Conservation (phyloP, 192 early-diverging fungal species). For the Mortierella antarctica region DNA sequence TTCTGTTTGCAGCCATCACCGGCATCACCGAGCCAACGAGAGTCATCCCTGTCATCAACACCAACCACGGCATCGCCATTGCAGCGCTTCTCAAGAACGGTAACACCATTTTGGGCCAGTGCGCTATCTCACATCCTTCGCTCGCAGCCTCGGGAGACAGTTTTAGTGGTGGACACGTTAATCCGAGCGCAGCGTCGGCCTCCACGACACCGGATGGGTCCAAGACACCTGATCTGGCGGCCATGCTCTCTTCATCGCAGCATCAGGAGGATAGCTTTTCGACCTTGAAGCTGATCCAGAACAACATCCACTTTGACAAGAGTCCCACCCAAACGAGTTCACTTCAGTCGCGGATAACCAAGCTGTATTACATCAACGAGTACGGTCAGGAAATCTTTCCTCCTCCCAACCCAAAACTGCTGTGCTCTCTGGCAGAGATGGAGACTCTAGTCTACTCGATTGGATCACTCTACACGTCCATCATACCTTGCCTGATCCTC, state of each 20-base stretch:
- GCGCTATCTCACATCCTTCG: conserved; percentile 81
- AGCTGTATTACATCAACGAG: conserved; percentile 78
- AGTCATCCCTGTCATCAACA: conserved; percentile 77
- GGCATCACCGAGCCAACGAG: conserved; percentile 70
- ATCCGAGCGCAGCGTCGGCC: conserved; percentile 11
- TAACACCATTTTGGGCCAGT: conserved; percentile 72
- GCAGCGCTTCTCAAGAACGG: conserved; percentile 76
- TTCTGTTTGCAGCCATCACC: conserved; percentile 77
- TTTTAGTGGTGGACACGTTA: conserved; percentile 21
- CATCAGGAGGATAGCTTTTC: conserved; percentile 48
- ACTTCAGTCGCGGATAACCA: conserved; percentile 60
- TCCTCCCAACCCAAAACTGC: conserved; percentile 69
- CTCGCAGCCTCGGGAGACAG: conserved; percentile 44
- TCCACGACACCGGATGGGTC: conserved; percentile 50
- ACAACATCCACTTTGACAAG: conserved; percentile 53
- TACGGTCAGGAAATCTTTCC: conserved; percentile 78
- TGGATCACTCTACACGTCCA: conserved; percentile 80
- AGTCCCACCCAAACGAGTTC: conserved; percentile 12
- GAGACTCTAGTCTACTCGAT: conserved; percentile 74
- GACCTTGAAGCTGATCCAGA: conserved; percentile 36
- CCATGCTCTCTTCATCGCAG: conserved; percentile 28
- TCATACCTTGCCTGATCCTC: conserved; percentile 77
- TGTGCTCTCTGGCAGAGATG: conserved; percentile 60
- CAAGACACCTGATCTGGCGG: conserved; percentile 28
- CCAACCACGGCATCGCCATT: conserved; percentile 71